A percentile compares a stretch with the other conserved stretches of the same genome.
phyloP scores from a whole-genome alignment of 108 stramenopile genomes.

The Nitzschia sp. region DNA sequence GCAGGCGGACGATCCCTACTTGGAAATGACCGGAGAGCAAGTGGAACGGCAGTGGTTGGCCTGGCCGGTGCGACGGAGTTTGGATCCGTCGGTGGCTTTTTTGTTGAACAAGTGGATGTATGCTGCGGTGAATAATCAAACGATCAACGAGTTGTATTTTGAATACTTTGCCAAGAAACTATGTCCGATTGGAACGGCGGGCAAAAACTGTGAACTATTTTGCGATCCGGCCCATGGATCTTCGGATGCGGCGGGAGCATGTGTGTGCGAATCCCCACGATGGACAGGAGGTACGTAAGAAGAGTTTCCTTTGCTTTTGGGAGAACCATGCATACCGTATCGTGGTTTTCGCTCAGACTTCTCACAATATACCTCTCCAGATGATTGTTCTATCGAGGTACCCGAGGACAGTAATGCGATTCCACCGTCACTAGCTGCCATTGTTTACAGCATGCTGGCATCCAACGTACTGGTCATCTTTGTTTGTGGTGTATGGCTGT shows the following conservation, averaged over 20 bases:
- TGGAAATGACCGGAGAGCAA: slow-evolving; percentile 5
- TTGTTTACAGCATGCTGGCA: slow-evolving; percentile 1
- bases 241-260: slow-evolving; percentile 4
- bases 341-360: not conserved
- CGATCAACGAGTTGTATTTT: slow-evolving; percentile 13
- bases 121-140: not conserved
- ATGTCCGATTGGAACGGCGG: slow-evolving; percentile 20
- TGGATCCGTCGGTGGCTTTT: not conserved
- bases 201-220: slow-evolving; percentile 12
- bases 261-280: slow-evolving; percentile 10
- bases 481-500: slow-evolving; percentile 5
- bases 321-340: not conserved
- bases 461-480: not conserved
- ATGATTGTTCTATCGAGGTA: slow-evolving; percentile 16
- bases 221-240: slow-evolving; percentile 17
- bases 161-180: slow-evolving; percentile 17
- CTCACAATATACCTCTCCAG: not conserved
- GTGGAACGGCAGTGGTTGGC: not conserved
- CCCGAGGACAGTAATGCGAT: not conserved
- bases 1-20: not conserved
- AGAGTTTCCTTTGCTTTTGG: not conserved
- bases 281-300: slow-evolving; percentile 9
- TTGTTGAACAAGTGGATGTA: slow-evolving; percentile 23
- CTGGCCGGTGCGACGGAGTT: not conserved
- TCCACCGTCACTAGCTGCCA: not conserved